These are phyloP conservation scores for Pseudogymnoascus sp. DNA, from an alignment of 2,329 filamentous ascomycete species.

Conservation along the genomic window DNA sequence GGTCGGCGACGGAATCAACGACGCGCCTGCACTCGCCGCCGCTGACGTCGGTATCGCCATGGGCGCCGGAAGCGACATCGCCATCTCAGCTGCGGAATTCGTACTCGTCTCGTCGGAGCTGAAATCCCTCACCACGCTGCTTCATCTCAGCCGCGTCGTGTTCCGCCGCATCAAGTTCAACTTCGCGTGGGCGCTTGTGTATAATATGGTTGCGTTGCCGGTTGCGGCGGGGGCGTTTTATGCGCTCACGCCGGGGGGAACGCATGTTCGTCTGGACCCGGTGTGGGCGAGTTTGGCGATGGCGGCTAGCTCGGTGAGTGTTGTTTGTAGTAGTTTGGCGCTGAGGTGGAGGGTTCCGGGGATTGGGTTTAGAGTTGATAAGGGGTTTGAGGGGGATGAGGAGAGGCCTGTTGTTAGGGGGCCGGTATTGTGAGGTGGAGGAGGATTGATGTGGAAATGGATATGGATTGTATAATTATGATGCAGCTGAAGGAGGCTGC, in stretches of 20 bases:
- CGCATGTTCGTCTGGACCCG: conserved; percentile 57
- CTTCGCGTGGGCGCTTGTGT: conserved; percentile 58
- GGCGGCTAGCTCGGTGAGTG: conserved; percentile 81
- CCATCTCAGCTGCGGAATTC: conserved; percentile 70
- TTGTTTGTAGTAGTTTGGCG: conserved; percentile 70
- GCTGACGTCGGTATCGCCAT: conserved; percentile 76
- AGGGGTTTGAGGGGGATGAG: not conserved
- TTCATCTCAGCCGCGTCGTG: conserved; percentile 49
- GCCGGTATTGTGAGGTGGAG: not conserved
- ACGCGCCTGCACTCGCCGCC: conserved; percentile 67
- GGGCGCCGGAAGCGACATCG: conserved; percentile 69
- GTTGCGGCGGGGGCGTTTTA: conserved; percentile 57
- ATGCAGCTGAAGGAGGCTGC: not conserved
- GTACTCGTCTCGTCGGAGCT: conserved; percentile 59
- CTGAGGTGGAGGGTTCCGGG: conserved; percentile 40
- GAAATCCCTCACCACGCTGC: conserved; percentile 48
- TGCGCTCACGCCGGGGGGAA: conserved; percentile 34
- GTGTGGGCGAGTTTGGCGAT: conserved; percentile 84
- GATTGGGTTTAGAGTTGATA: conserved; percentile 29
- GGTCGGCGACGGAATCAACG: conserved; percentile 78
- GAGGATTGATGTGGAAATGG: not conserved
- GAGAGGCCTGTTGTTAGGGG: not conserved
- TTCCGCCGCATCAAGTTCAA: conserved; percentile 57
- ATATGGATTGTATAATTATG: not conserved
- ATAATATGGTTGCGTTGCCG: conserved; percentile 54